A percentile compares a stretch with the other conserved stretches of the same genome.
Evolutionary conservation across 2,329 filamentous ascomycete species (phyloP).

Genomic region (Paecilomyces sp.): DNA sequence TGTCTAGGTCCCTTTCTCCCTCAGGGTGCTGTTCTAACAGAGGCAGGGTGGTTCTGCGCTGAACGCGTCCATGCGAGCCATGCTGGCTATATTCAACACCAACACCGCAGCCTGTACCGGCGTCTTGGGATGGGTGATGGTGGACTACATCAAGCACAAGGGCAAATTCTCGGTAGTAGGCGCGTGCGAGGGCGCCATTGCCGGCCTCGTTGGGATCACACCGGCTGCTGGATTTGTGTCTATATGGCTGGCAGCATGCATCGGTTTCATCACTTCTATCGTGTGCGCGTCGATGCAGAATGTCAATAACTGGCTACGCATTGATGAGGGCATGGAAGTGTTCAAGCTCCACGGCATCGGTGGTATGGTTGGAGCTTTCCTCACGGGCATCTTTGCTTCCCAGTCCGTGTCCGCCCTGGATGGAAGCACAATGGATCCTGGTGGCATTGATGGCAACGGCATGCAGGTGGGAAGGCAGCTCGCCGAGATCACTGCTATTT

Average conservation of each 20-base stretch:
- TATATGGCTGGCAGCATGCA: conserved; percentile 48
- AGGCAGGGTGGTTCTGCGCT: conserved; percentile 45
- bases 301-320: conserved; percentile 47
- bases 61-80: conserved; percentile 46
- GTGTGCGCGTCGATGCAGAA: conserved; percentile 45
- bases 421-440: conserved; percentile 37
- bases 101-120: conserved; percentile 50
- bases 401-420: conserved; percentile 39
- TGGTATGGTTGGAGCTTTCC: conserved; percentile 51
- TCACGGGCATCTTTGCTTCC: conserved; percentile 52
- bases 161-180: conserved; percentile 51
- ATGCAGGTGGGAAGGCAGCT: conserved; percentile 51
- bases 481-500: conserved; percentile 49
- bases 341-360: conserved; percentile 55
- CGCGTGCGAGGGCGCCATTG: conserved; percentile 52
- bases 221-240: conserved; percentile 49
- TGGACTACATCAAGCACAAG: conserved; percentile 46
- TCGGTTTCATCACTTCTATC: conserved; percentile 49
- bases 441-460: conserved; percentile 50
- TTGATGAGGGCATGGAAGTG: conserved; percentile 54
- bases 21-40: neutral
- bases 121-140: conserved; percentile 47
- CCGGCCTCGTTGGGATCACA: conserved; percentile 55
- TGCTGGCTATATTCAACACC: conserved; percentile 52
- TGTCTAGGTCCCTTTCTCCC: neutral